Conservation (phyloP, 2,329 filamentous ascomycete species). For the Hypomyces perniciosus region DNA sequence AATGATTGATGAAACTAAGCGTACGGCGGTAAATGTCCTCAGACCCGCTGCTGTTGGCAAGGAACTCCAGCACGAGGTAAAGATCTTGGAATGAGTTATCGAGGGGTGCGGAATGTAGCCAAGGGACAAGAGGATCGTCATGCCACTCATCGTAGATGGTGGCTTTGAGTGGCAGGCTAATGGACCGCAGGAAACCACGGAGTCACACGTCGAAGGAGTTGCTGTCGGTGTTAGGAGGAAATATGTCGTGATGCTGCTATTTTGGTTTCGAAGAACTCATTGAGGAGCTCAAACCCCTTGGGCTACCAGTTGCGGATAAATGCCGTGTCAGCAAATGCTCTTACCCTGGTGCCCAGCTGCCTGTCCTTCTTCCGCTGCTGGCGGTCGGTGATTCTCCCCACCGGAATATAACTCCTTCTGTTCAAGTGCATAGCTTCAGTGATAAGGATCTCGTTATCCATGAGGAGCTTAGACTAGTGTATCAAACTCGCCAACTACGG, state of each 20-base stretch:
- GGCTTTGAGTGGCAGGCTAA: conserved; percentile 61
- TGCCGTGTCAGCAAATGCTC: conserved; percentile 35
- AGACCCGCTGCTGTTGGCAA: conserved; percentile 41
- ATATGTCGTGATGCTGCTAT: conserved; percentile 52
- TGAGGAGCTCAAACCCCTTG: conserved; percentile 34
- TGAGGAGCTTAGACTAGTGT: conserved; percentile 47
- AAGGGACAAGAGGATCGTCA: conserved; percentile 60
- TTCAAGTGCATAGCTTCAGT: conserved; percentile 60
- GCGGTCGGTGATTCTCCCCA: conserved; percentile 45
- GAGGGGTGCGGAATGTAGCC: conserved; percentile 68
- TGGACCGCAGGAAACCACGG: conserved; percentile 57
- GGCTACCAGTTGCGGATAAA: conserved; percentile 37
- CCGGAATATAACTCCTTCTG: conserved; percentile 54
- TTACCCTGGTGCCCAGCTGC: conserved; percentile 41
- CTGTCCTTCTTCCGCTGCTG: conserved; percentile 51
- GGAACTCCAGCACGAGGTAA: conserved; percentile 60
- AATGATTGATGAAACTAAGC: no score
- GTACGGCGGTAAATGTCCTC: no score
- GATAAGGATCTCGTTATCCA: conserved; percentile 60
- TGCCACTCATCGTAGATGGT: conserved; percentile 73
- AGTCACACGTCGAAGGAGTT: conserved; percentile 58
- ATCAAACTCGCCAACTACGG: not conserved
- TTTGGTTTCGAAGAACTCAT: conserved; percentile 37
- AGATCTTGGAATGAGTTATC: conserved; percentile 63
- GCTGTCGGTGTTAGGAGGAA: conserved; percentile 64